A percentile compares a stretch with the other conserved stretches of the same genome.
Conservation (phyloP, 176 grass and related monocot species). For the Metroxylon sagu region DNA sequence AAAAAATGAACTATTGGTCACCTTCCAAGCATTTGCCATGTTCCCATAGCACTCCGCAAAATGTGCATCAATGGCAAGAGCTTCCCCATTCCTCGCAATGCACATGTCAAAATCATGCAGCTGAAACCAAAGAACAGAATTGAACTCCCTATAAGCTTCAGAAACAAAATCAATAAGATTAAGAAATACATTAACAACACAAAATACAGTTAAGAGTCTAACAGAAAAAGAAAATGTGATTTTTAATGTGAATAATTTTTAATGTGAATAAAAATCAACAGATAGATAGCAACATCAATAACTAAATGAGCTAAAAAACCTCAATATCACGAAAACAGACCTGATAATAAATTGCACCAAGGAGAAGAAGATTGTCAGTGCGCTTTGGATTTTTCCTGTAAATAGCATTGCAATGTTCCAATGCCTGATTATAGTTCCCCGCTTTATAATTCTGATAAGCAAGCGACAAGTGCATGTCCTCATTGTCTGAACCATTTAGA, state of each 20-base stretch:
- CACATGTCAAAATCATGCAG: slow-evolving; percentile 83
- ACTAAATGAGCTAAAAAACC: background rate
- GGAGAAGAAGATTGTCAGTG: slow-evolving; percentile 77
- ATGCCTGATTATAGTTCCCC: slow-evolving; percentile 62
- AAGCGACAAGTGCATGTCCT: slow-evolving; percentile 45
- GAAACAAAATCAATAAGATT: too few species aligned
- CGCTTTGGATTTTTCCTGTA: slow-evolving; percentile 56
- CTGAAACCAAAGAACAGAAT: slow-evolving; percentile 24
- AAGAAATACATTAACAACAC: too few species aligned
- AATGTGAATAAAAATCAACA: background rate
- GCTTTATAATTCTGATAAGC: slow-evolving; percentile 82
- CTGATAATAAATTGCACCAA: slow-evolving; percentile 86
- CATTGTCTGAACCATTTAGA: slow-evolving; percentile 36
- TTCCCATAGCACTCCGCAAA: slow-evolving; percentile 97
- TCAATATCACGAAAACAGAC: slow-evolving; percentile 15
- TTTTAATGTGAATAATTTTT: too few species aligned
- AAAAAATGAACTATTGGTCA: slow-evolving; percentile 2
- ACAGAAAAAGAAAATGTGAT: too few species aligned
- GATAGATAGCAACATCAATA: slow-evolving; percentile 16
- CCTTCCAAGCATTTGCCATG: slow-evolving; percentile 99
- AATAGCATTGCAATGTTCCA: slow-evolving; percentile 51
- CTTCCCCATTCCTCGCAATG: slow-evolving; percentile 93
- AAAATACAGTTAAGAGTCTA: too few species aligned
- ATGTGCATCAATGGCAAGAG: slow-evolving; percentile 74
- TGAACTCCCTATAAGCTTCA: too few species aligned